phyloP scores from a whole-genome alignment of 75 land plant genomes.

The Larix kaempferi region DNA sequence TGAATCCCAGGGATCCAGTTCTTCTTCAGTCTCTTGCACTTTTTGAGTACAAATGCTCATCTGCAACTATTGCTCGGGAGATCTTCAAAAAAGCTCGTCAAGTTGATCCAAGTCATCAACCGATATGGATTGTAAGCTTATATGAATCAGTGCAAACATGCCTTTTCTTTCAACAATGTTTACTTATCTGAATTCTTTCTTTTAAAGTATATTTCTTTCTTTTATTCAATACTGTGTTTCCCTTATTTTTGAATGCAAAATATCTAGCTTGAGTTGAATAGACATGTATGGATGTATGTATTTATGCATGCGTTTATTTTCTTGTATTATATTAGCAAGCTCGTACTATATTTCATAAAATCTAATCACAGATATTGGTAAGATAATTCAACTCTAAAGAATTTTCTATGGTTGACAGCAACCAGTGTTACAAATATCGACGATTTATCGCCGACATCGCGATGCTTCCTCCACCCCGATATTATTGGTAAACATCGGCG shows the following conservation, averaged over 20 bases:
- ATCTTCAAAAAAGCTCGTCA: conserved; percentile 73
- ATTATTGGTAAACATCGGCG: too few relatives aligned
- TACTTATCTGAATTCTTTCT: neutral
- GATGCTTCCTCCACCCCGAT: too few relatives aligned
- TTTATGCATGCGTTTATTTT: neutral
- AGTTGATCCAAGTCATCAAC: conserved; percentile 83
- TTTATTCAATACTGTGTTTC: neutral
- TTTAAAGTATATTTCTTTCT: neutral
- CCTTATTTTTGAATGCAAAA: neutral
- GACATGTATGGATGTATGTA: too few relatives aligned
- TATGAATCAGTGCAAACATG: neutral
- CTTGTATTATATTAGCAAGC: neutral
- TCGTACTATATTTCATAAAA: neutral
- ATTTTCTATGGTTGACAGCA: neutral
- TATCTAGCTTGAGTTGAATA: neutral
- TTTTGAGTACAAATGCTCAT: conserved; percentile 75
- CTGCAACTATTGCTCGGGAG: conserved; percentile 72
- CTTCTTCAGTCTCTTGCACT: conserved; percentile 90
- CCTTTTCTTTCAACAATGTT: neutral
- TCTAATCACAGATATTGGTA: neutral
- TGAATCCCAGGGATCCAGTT: conserved; percentile 91
- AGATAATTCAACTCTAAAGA: neutral
- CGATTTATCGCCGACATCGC: too few relatives aligned
- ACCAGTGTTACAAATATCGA: too few relatives aligned
- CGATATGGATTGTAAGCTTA: conserved; percentile 86